Percentiles rank a stretch among this genome's conserved stretches.
Conservation (phyloP, 1,139 yeast species). For the Yarrowia galli region DNA sequence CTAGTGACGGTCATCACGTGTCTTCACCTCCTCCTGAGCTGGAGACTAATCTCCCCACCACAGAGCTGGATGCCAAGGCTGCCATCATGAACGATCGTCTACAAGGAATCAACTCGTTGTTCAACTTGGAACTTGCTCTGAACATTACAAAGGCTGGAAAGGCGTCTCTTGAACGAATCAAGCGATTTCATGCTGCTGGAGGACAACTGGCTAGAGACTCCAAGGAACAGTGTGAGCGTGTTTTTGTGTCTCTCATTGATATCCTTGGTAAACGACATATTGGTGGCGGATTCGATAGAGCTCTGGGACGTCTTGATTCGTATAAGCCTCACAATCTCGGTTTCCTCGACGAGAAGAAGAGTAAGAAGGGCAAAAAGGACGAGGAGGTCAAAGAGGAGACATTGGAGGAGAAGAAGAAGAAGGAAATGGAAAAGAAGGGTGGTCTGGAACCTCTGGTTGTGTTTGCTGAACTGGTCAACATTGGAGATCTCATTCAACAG, state of each 20-base stretch:
- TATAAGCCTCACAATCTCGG: constrained; percentile 66
- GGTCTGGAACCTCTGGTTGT: constrained; percentile 77
- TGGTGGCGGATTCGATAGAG: constrained; percentile 81
- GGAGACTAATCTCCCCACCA: constrained; percentile 48
- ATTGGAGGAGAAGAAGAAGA: constrained; percentile 8
- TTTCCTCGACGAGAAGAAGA: constrained; percentile 18
- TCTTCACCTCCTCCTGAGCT: constrained; percentile 36
- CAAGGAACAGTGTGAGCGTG: constrained; percentile 56
- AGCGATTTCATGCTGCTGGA: constrained; percentile 48
- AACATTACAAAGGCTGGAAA: constrained; percentile 52
- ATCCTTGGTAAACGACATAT: constrained; percentile 76
- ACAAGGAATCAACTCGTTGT: constrained; percentile 53
- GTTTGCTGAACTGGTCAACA: constrained; percentile 88
- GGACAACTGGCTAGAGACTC: constrained; percentile 50
- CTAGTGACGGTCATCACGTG: constrained; percentile 22
- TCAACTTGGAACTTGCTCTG: constrained; percentile 55
- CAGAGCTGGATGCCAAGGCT: constrained; percentile 57
- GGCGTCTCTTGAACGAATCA: constrained; percentile 51
- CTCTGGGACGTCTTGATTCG: constrained; percentile 69
- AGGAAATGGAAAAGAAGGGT: constrained; percentile 9
- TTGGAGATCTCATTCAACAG: constrained; percentile 91
- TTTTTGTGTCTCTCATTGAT: constrained; percentile 71
- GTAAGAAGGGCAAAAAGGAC: constrained; percentile 23
- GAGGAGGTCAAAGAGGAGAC: constrained; percentile 15
- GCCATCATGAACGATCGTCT: constrained; percentile 55